These are phyloP conservation scores for Dactylonectria macrodidyma DNA, from an alignment of 2,329 filamentous ascomycete genomes.

Conservation along the genomic window DNA sequence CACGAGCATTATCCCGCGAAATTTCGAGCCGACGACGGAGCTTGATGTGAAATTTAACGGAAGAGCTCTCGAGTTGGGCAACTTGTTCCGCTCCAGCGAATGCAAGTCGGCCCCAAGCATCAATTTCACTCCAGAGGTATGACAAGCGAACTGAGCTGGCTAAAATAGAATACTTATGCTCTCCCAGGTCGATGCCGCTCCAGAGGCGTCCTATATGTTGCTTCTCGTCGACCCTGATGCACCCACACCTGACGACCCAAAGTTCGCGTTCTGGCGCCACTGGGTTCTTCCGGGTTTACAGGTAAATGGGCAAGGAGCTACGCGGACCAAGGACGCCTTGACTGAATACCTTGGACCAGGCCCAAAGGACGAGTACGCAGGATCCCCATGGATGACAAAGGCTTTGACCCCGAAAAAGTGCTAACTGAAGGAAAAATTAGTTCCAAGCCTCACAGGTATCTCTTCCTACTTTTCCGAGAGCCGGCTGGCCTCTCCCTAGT, in stretches of 20 bases:
- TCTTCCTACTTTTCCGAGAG: slow-evolving; percentile 62
- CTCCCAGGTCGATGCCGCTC: slow-evolving; percentile 41
- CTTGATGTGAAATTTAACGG: slow-evolving; percentile 56
- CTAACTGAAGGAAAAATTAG: slow-evolving; percentile 41
- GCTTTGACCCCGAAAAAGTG: neutral
- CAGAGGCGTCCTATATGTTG: slow-evolving; percentile 59
- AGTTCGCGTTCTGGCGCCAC: slow-evolving; percentile 70
- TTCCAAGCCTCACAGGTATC: slow-evolving; percentile 64
- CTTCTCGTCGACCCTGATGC: slow-evolving; percentile 69
- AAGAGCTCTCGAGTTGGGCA: slow-evolving; percentile 54
- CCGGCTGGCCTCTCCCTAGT: slow-evolving; percentile 52
- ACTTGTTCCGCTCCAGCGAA: slow-evolving; percentile 57
- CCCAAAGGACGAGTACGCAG: slow-evolving; percentile 62
- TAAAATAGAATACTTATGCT: neutral
- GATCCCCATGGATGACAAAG: neutral
- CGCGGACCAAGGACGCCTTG: slow-evolving; percentile 51
- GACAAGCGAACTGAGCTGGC: neutral
- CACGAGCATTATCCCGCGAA: slow-evolving; percentile 56
- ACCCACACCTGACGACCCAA: slow-evolving; percentile 68
- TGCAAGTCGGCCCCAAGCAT: slow-evolving; percentile 56
- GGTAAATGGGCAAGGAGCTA: slow-evolving; percentile 47
- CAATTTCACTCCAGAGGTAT: slow-evolving; percentile 53
- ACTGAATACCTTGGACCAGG: slow-evolving; percentile 62
- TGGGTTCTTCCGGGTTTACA: slow-evolving; percentile 63
- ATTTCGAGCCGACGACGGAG: slow-evolving; percentile 59